These are phyloP conservation scores for Calophaca sinica DNA, from an alignment of 306 rosid species.

Conservation along the genomic window DNA sequence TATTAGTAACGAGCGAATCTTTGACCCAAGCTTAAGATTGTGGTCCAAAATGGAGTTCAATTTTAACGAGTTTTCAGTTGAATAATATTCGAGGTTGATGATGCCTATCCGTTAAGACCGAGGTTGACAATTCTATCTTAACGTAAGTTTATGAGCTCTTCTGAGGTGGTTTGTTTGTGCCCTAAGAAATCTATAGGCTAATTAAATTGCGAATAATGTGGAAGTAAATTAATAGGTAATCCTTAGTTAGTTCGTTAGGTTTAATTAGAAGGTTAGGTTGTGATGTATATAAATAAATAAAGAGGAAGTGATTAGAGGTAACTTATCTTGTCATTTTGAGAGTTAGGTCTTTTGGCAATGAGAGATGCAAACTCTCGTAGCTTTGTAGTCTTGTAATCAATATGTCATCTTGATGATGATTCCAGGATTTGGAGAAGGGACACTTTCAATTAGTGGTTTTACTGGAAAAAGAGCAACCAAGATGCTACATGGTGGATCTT, in stretches of 20 bases:
- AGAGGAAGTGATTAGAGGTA: too few relatives aligned
- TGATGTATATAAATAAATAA: too few relatives aligned
- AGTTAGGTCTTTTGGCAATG: too few relatives aligned
- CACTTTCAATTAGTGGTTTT: background rate
- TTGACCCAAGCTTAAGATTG: slow-evolving; percentile 3
- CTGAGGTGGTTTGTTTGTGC: background rate
- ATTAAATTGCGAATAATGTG: background rate
- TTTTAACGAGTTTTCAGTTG: background rate
- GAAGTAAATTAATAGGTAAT: background rate
- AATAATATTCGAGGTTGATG: slow-evolving; percentile 19
- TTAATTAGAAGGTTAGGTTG: too few relatives aligned
- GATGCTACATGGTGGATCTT: background rate
- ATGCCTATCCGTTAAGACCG: background rate
- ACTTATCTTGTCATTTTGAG: too few relatives aligned
- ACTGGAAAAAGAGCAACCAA: background rate
- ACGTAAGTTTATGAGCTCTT: background rate
- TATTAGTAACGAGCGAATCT: background rate
- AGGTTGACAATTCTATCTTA: background rate
- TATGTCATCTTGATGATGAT: too few relatives aligned
- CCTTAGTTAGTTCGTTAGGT: background rate
- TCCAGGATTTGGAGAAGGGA: background rate
- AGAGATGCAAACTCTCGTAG: too few relatives aligned
- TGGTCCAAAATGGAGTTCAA: background rate
- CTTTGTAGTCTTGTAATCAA: too few relatives aligned
- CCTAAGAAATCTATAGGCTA: background rate